Evolutionary conservation across 2,329 filamentous ascomycete species (phyloP).

Genomic region (Diaporthe sp.): DNA sequence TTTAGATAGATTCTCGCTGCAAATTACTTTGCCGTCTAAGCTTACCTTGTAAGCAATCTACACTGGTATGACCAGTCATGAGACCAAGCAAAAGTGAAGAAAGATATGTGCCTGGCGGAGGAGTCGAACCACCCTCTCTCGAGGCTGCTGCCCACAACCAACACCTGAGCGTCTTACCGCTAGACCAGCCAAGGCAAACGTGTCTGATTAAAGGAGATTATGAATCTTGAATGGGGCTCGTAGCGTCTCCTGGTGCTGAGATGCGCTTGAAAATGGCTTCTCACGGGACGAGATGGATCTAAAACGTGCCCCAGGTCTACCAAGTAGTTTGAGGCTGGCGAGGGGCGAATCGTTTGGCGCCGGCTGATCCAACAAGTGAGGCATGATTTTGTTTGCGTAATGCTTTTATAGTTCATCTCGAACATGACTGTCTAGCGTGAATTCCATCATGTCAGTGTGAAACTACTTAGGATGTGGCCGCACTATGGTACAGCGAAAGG

Average conservation of each 20-base stretch:
- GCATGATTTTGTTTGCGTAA: neutral
- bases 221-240: neutral
- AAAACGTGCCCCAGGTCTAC: neutral
- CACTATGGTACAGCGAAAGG: too few relatives aligned
- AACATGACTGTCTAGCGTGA: neutral
- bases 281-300: neutral
- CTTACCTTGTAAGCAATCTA: neutral
- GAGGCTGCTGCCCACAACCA: neutral
- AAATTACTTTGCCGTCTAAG: neutral
- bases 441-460: neutral
- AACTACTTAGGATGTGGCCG: too few relatives aligned
- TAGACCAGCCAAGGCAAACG: neutral
- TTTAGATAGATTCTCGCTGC: neutral
- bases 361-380: too few relatives aligned
- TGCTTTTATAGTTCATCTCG: neutral
- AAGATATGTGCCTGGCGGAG: neutral
- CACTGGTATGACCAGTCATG: neutral
- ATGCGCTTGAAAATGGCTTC: neutral
- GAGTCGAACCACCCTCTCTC: neutral
- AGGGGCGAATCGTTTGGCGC: neutral
- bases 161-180: neutral
- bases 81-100: neutral
- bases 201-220: neutral
- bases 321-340: neutral
- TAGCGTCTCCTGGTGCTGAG: neutral